These are phyloP conservation scores for Allantophomopsis lycopodina DNA, from an alignment of 2,329 filamentous ascomycete genomes.

Conservation along the genomic window DNA sequence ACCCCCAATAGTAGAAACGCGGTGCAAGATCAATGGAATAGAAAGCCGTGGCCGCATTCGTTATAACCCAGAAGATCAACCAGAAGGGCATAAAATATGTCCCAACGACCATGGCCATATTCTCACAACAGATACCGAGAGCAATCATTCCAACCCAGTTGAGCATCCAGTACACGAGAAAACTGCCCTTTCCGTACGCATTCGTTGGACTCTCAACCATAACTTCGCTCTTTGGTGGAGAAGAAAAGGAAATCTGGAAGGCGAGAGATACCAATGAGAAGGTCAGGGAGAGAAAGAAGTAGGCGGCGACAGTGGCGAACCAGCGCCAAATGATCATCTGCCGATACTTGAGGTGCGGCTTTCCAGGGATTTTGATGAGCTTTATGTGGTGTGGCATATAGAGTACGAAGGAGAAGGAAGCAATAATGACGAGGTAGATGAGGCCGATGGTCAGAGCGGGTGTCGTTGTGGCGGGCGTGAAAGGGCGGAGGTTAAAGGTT, in stretches of 20 bases:
- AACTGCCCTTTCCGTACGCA: slow-evolving; percentile 41
- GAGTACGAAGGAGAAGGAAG: slow-evolving; percentile 53
- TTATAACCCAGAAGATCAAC: slow-evolving; percentile 55
- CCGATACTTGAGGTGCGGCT: slow-evolving; percentile 41
- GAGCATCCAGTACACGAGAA: slow-evolving; percentile 49
- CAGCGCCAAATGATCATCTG: slow-evolving; percentile 46
- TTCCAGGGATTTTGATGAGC: slow-evolving; percentile 37
- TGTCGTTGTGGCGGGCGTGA: slow-evolving; percentile 35
- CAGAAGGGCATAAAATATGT: slow-evolving; percentile 45
- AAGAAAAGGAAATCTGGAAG: slow-evolving; percentile 48
- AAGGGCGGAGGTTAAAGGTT: slow-evolving; percentile 42
- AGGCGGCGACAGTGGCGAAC: slow-evolving; percentile 37
- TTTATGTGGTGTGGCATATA: slow-evolving; percentile 49
- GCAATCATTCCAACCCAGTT: slow-evolving; percentile 51
- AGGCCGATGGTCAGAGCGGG: slow-evolving; percentile 48
- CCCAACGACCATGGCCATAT: slow-evolving; percentile 49
- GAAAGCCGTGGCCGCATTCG: slow-evolving; percentile 46
- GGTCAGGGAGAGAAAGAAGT: slow-evolving; percentile 46
- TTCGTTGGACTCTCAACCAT: slow-evolving; percentile 30
- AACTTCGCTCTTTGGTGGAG: slow-evolving; percentile 28
- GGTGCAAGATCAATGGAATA: slow-evolving; percentile 44
- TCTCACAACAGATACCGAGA: slow-evolving; percentile 49
- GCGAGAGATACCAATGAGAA: slow-evolving; percentile 51
- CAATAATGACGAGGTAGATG: slow-evolving; percentile 54
- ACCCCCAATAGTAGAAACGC: slow-evolving; percentile 45